Percentiles rank a stretch among this genome's conserved stretches.
phyloP scores from a whole-genome alignment of 805 yeast species.

The Naumovozyma dairenensis region DNA sequence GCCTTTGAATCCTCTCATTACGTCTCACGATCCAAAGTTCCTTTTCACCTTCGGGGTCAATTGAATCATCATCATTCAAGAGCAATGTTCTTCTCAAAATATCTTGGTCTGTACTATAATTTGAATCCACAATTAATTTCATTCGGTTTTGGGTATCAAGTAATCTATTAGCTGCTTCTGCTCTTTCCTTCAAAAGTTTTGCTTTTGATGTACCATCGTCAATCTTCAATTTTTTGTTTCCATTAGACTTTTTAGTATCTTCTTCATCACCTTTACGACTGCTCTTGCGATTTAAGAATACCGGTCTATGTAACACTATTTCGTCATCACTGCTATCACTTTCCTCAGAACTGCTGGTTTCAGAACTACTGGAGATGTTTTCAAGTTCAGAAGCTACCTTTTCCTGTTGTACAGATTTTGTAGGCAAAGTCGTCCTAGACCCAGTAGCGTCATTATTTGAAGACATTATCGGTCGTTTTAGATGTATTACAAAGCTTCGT shows the following conservation, averaged over 20 bases:
- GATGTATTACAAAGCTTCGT: too few relatives aligned
- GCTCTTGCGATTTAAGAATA: constrained; percentile 9
- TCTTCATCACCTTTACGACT: neutral
- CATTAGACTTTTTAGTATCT: neutral
- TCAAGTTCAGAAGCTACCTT: too few relatives aligned
- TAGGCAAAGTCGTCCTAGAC: too few relatives aligned
- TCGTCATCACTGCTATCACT: constrained; percentile 15
- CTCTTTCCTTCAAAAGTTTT: constrained; percentile 8
- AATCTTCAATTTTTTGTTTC: neutral
- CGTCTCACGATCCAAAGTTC: constrained; percentile 20
- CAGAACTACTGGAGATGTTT: too few relatives aligned
- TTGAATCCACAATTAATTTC: constrained; percentile 7
- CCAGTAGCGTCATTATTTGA: too few relatives aligned
- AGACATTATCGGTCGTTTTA: too few relatives aligned
- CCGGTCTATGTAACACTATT: constrained; percentile 20
- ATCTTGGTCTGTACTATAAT: constrained; percentile 20
- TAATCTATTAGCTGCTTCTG: constrained; percentile 9
- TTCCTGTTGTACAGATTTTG: too few relatives aligned
- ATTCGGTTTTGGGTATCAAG: constrained; percentile 6
- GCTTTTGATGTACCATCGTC: constrained; percentile 1
- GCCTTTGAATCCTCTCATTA: constrained; percentile 10
- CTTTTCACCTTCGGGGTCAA: constrained; percentile 17
- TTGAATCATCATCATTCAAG: constrained; percentile 22
- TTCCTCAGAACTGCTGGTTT: too few relatives aligned
- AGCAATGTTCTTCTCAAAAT: constrained; percentile 13